Base-by-base conservation (phyloP, 805 yeast genomes). In the Cyberlindnera suaveolens region DNA sequence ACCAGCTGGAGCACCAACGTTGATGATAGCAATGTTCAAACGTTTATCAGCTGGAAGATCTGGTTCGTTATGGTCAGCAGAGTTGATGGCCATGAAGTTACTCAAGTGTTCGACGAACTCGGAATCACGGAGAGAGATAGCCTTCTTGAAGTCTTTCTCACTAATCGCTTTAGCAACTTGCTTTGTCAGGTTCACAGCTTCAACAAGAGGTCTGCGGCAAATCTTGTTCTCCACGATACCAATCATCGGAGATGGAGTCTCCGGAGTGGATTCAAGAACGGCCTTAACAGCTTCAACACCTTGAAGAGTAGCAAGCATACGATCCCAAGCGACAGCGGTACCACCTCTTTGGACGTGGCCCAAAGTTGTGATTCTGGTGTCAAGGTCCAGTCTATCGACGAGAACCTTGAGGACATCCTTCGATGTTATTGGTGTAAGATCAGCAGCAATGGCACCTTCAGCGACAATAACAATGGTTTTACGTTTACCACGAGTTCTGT, bases 261-360 rank as follows among this genome's bases (percentile, higher is more conserved):
- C 80, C 17, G 86, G 85, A 7, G 81, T 74, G 38, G 72, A 64
- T 43, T 80, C 86, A 57, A 84, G 68, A 11, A 83, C 83, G 1
- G 89, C 89, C 50, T 78, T 73, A 40, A 83, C 88, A 6, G 90
- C 90, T 53, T 82, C 90, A 38, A 82, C 89, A 66, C 90, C 91
- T 68, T 83, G 91, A 50, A 83, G 58, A 18, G 91, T 83, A 31
- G 89, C 89, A 49, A 84, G 63, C 56, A 78, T 62, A 54, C 91
- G 68, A 60, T 83, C 91, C 53, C 67, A 80, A 1, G 89, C 87
- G 39, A 80, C 87, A 1, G 91, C 88, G 18, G 83, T 72, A 57
- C 91, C 91, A 66, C 91, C 91, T 67, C 91, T 72, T 66, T 83
- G 91, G 35, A 83, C 90, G 53, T 83, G 91, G 19, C 91, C 91